Base-by-base conservation (phyloP, 2,329 filamentous ascomycete species). In the Calonectria pseudoreteaudii region DNA sequence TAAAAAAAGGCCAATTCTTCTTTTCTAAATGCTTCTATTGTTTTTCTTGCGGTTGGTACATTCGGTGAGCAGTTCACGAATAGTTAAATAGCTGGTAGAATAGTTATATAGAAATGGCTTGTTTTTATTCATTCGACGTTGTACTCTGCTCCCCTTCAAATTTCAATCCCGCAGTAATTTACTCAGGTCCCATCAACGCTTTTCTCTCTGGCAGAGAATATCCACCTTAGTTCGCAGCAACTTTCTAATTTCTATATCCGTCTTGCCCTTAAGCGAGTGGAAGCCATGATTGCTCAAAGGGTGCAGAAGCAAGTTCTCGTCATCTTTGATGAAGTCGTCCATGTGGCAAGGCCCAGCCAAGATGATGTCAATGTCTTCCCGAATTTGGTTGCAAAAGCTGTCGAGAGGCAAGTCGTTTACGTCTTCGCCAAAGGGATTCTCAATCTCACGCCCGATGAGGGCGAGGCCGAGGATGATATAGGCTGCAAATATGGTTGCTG, bases 381-480 rank as follows among this genome's bases (percentile, higher is more conserved):
- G 90, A 34, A 96, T 88, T 80, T 95, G 93, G 49, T 92, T 88
- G 85, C 94, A 96, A 87, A 92, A 97, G 18, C 88, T 86, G 81
- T 96, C 94, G 7, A 95, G 88, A 0, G 93, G 93, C 49, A 95
- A 86, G 82, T 96, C 94, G 81, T 96, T 96, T 77, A 95, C 94
- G 77, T 96, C 94, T 76, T 91, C 88, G 70, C 94, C 94, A 83
- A 96, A 96, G 4, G 94, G 94, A 80, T 96, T 94, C 83, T 96
- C 94, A 77, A 96, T 93, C 84, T 96, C 94, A 74, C 91, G 91
- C 56, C 94, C 94, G 79, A 96, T 96, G 75, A 88, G 85, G 52
- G 88, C 84, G 52, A 96, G 90, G n/a, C 93, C 94, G 71, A 96
- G 90, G 81, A 96, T 95, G 78, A 96, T 96, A 84, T 95, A 96